A percentile compares a stretch with the other conserved stretches of the same genome.
Conservation (phyloP, 768 basidiomycete species). For the Naganishia kalamii region DNA sequence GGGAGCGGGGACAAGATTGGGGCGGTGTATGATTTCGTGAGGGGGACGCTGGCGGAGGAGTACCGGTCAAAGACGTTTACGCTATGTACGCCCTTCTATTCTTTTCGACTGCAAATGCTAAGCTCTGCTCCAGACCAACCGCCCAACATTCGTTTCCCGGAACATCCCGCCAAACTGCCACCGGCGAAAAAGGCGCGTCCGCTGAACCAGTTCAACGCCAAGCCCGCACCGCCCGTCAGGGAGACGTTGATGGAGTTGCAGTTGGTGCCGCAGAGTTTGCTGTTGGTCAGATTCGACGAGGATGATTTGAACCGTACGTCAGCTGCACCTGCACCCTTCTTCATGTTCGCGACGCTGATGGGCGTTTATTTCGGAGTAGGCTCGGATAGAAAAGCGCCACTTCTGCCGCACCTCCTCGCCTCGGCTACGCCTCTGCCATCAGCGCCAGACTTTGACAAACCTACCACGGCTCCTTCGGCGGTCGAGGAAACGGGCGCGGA, state of each 20-base stretch:
- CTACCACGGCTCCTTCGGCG: conserved; percentile 12
- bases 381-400: conserved; percentile 35
- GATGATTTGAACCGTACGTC: conserved; percentile 43
- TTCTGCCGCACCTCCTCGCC: conserved; percentile 33
- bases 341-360: not conserved
- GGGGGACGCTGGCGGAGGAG: conserved; percentile 30
- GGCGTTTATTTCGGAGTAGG: conserved; percentile 21
- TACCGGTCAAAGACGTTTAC: conserved; percentile 35
- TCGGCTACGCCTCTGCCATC: conserved; percentile 38
- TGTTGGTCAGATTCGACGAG: conserved; percentile 41
- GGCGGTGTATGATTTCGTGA: conserved; percentile 42
- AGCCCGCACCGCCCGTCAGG: conserved; percentile 17
- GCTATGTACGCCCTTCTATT: conserved; percentile 32
- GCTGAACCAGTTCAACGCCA: conserved; percentile 24
- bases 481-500: not conserved
- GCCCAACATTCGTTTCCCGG: conserved; percentile 38
- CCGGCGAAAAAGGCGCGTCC: conserved; percentile 12
- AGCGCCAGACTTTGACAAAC: conserved; percentile 1
- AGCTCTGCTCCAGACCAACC: conserved; percentile 36
- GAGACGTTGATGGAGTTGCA: conserved; percentile 38
- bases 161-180: conserved; percentile 31
- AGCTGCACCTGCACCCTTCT: not conserved
- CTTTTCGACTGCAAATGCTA: not conserved
- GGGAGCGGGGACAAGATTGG: conserved; percentile 38
- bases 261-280: conserved; percentile 43